Percentiles rank a stretch among this genome's conserved stretches.
phyloP scores from a whole-genome alignment of 805 yeast species.

The Sungouiozyma ichnusensis region DNA sequence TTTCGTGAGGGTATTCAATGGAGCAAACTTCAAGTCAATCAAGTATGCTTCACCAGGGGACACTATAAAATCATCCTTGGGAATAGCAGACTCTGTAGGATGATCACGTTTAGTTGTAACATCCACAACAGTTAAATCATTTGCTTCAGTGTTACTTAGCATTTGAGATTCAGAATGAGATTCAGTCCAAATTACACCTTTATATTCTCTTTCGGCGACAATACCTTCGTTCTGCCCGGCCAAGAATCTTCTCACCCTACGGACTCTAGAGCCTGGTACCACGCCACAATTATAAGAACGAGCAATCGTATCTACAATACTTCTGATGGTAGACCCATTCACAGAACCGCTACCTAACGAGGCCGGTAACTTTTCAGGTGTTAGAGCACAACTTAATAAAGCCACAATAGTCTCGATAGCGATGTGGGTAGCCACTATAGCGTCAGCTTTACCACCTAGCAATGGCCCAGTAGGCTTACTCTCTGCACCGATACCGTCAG shows the following conservation, averaged over 20 bases:
- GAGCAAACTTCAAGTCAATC: conserved; percentile 73
- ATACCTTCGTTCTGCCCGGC: conserved; percentile 93
- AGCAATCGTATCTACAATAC: conserved; percentile 81
- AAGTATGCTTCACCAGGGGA: conserved; percentile 77
- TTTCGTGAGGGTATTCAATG: conserved; percentile 42
- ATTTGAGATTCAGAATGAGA: conserved; percentile 61
- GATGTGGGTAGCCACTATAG: conserved; percentile 76
- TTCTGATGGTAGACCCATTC: conserved; percentile 61
- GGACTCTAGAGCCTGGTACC: conserved; percentile 85
- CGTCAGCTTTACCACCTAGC: conserved; percentile 79
- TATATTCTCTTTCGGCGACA: conserved; percentile 84
- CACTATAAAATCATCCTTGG: conserved; percentile 65
- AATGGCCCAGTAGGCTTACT: conserved; percentile 64
- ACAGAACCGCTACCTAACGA: conserved; percentile 36
- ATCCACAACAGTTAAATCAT: conserved; percentile 34
- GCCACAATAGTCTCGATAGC: conserved; percentile 82
- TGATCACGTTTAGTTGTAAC: conserved; percentile 18
- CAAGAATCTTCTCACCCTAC: conserved; percentile 84
- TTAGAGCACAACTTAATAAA: conserved; percentile 58
- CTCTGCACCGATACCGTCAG: conserved; percentile 35
- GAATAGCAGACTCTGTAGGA: conserved; percentile 48
- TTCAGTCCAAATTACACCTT: conserved; percentile 86
- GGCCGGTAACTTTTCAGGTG: conserved; percentile 68
- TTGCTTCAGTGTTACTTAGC: conserved; percentile 26
- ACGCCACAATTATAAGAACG: conserved; percentile 70